Percentiles rank a stretch among this genome's conserved stretches.
phyloP scores from a whole-genome alignment of 768 basidiomycete species.

The Tulasnella sp. region DNA sequence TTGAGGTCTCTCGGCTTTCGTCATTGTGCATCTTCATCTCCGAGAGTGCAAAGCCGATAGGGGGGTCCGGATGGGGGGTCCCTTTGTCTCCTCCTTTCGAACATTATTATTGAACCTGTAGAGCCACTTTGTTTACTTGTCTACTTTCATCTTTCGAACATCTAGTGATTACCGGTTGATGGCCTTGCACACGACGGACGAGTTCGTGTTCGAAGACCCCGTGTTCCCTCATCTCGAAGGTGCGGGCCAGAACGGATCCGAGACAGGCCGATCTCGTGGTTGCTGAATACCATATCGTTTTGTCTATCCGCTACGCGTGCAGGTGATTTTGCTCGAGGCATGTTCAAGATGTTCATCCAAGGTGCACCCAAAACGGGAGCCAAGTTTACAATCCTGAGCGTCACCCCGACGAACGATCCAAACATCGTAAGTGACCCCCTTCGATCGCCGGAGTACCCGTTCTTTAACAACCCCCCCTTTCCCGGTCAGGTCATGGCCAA shows the following conservation, averaged over 20 bases:
- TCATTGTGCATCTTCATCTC: not conserved
- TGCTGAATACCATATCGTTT: not conserved
- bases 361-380: conserved; percentile 1
- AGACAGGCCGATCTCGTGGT: too few relatives aligned
- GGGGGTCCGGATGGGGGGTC: not conserved
- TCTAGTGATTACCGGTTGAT: not conserved
- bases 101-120: not conserved
- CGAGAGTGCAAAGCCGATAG: too few relatives aligned
- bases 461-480: too few relatives aligned
- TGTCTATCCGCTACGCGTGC: not conserved
- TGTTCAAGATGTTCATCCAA: conserved; percentile 5
- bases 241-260: not conserved
- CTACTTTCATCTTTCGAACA: not conserved
- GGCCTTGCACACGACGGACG: not conserved
- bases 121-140: not conserved
- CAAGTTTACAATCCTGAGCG: not conserved
- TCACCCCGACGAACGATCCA: not conserved
- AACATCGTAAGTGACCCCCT: too few relatives aligned
- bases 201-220: not conserved
- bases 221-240: not conserved
- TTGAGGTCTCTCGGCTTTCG: too few relatives aligned
- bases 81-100: not conserved
- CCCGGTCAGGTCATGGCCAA: not conserved
- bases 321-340: conserved; percentile 1
- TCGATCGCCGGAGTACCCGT: not conserved